Evolutionary conservation across 73 alveolate species (phyloP).

Genomic region (Diophrys sp.): DNA sequence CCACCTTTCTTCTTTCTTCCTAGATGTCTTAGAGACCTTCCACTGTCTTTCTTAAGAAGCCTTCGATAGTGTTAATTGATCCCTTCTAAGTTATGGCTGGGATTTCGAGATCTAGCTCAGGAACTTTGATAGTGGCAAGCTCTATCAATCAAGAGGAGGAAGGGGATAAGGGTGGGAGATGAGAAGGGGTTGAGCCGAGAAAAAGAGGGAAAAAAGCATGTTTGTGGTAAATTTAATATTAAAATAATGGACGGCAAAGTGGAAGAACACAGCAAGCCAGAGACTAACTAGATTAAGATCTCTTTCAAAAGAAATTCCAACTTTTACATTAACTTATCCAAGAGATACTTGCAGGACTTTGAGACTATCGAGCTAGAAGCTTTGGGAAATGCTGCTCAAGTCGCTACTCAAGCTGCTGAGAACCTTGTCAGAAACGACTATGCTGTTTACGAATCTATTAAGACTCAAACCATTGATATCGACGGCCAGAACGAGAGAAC

Average conservation of each 20-base stretch:
- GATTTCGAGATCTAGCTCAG: constrained; percentile 90
- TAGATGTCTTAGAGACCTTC: constrained; percentile 82
- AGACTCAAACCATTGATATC: constrained; percentile 7
- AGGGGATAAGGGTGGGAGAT: no score
- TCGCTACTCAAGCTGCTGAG: constrained; percentile 24
- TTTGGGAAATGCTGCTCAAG: constrained; percentile 11
- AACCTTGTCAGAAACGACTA: constrained; percentile 7
- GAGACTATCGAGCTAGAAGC: constrained; percentile 17
- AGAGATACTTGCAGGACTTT: constrained; percentile 15
- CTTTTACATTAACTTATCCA: constrained; percentile 19
- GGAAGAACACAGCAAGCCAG: no score
- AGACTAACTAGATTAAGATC: no score
- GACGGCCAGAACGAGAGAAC: constrained; percentile 11
- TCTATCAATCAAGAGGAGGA: no score
- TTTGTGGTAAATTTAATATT: no score
- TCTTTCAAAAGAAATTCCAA: constrained; percentile 18
- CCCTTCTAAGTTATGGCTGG: constrained; percentile 93
- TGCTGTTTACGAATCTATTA: constrained; percentile 13
- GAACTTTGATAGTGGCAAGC: constrained; percentile 69
- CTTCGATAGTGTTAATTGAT: constrained; percentile 92
- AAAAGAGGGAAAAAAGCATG: no score
- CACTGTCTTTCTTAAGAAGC: constrained; percentile 78
- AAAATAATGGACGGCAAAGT: no score
- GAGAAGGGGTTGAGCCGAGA: no score
- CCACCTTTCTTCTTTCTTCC: constrained; percentile 77